Evolutionary conservation across 768 basidiomycete species (phyloP).

Genomic region (Lentinula guzmanii): DNA sequence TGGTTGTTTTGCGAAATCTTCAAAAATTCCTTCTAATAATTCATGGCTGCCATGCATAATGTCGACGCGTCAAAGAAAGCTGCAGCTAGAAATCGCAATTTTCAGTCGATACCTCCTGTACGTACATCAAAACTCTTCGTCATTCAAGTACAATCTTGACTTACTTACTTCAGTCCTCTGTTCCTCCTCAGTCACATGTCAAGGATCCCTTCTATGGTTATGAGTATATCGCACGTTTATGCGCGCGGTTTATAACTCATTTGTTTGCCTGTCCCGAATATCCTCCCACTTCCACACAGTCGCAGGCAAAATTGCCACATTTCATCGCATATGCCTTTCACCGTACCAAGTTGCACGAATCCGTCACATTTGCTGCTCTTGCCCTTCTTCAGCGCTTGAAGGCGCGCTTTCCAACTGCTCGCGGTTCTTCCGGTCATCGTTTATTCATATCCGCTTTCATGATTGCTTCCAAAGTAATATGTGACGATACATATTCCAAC

Average conservation of each 20-base stretch:
- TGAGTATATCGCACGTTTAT: constrained; percentile 61
- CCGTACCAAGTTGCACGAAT: constrained; percentile 66
- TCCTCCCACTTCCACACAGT: constrained; percentile 51
- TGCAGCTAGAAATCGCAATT: constrained; percentile 3
- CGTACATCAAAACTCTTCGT: constrained; percentile 2
- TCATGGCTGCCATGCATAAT: constrained; percentile 3
- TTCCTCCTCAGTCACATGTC: constrained; percentile 21
- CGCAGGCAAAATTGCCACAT: constrained; percentile 59
- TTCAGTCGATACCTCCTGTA: constrained; percentile 14
- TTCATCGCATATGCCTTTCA: constrained; percentile 89
- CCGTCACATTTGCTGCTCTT: constrained; percentile 65
- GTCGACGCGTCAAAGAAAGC: constrained; percentile 9
- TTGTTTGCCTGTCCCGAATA: constrained; percentile 84
- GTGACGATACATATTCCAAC: constrained; percentile 92
- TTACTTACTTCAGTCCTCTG: constrained; percentile 16
- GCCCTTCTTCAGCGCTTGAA: constrained; percentile 78
- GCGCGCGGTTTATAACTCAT: constrained; percentile 76
- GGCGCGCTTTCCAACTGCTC: constrained; percentile 85
- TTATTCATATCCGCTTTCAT: constrained; percentile 91
- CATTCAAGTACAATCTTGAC: constrained; percentile 1
- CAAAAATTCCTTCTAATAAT: not conserved
- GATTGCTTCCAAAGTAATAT: constrained; percentile 89
- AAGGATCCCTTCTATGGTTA: constrained; percentile 70
- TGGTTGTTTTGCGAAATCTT: not conserved
- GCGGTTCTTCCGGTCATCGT: constrained; percentile 85